Conservation (phyloP, 768 basidiomycete genomes). For the Agaricus subrufescens region DNA sequence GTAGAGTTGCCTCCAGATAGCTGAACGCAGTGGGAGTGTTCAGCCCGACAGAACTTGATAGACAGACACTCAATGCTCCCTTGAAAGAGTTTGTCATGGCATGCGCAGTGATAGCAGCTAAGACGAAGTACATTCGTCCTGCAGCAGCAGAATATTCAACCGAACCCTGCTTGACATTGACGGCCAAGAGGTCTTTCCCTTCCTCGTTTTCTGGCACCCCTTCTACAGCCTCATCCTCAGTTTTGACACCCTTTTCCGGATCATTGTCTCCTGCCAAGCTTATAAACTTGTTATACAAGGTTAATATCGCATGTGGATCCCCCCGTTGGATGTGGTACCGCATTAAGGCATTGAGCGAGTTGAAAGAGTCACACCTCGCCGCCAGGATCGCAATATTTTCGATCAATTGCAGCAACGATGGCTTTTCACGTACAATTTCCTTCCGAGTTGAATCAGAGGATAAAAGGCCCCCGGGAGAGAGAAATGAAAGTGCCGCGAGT, state of each 20-base stretch:
- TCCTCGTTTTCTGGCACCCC: not conserved
- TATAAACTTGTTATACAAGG: constrained; percentile 38
- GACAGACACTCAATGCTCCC: constrained; percentile 43
- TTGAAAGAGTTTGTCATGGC: constrained; percentile 55
- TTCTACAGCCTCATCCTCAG: constrained; percentile 1
- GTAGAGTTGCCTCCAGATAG: constrained; percentile 17
- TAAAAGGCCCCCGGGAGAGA: not conserved
- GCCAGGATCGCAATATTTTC: constrained; percentile 47
- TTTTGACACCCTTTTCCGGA: not conserved
- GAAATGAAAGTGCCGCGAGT: constrained; percentile 11
- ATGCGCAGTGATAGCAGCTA: constrained; percentile 56
- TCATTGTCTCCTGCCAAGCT: constrained; percentile 18
- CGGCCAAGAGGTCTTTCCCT: constrained; percentile 12
- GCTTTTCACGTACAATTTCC: not conserved
- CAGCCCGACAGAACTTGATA: constrained; percentile 34
- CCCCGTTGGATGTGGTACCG: constrained; percentile 34
- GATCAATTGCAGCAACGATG: constrained; percentile 15
- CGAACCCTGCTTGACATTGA: constrained; percentile 15
- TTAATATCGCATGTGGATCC: constrained; percentile 37
- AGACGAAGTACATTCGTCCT: constrained; percentile 36
- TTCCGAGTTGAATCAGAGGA: not conserved
- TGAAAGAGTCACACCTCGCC: constrained; percentile 38
- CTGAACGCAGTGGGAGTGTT: not conserved
- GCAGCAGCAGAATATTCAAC: constrained; percentile 14
- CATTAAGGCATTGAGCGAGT: constrained; percentile 50